Percentiles rank a stretch among this genome's conserved stretches.
Conservation (phyloP, 164 flowering plant species). For the Aristolochia californica region DNA sequence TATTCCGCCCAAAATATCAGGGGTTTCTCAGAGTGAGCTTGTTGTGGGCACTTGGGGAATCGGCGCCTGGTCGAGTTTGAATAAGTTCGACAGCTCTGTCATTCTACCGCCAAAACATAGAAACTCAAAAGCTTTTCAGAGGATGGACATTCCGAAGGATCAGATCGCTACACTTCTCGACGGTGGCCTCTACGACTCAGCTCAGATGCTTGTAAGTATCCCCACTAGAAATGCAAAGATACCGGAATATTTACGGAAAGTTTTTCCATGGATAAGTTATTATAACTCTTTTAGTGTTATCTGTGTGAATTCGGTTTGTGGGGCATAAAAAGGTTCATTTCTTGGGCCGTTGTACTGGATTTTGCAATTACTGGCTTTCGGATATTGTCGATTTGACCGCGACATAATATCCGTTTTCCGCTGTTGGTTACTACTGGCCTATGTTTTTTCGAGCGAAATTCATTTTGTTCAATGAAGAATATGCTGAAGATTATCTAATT, state of each 20-base stretch:
- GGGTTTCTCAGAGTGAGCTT: too few relatives aligned
- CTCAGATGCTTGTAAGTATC: slow-evolving; percentile 57
- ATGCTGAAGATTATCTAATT: neutral
- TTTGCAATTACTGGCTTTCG: neutral
- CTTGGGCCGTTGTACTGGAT: neutral
- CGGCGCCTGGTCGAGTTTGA: too few relatives aligned
- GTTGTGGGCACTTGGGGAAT: too few relatives aligned
- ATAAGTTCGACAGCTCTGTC: too few relatives aligned
- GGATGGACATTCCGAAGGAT: slow-evolving; percentile 73
- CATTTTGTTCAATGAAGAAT: neutral
- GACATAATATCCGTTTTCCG: neutral
- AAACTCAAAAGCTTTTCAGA: neutral
- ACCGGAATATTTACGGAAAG: too few relatives aligned
- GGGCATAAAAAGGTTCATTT: neutral
- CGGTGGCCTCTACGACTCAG: slow-evolving; percentile 60
- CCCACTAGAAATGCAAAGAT: neutral
- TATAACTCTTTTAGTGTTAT: neutral
- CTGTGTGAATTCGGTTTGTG: neutral
- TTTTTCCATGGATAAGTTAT: too few relatives aligned
- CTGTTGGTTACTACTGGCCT: neutral
- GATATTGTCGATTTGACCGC: neutral
- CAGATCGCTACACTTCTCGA: slow-evolving; percentile 70
- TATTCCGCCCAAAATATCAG: too few relatives aligned
- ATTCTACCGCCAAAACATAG: too few relatives aligned
- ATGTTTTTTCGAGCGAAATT: neutral